Evolutionary conservation across 2,329 filamentous ascomycete genomes (phyloP).

Genomic region (Trichoderma guizhouense): DNA sequence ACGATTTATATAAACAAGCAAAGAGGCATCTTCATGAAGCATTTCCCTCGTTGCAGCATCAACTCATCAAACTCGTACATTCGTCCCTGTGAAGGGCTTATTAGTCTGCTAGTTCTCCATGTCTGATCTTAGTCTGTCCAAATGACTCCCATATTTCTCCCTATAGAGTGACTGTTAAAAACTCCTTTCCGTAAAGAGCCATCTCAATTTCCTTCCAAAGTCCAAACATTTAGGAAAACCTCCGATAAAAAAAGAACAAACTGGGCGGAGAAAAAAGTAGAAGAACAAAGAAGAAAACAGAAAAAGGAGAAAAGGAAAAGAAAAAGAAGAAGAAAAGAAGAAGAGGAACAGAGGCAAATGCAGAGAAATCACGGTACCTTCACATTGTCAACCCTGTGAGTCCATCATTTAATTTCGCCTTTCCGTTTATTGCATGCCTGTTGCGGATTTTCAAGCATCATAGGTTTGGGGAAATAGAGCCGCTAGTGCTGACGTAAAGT

Average conservation of each 20-base stretch:
- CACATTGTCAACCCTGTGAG: neutral
- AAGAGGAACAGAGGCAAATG: neutral
- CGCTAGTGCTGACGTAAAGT: neutral
- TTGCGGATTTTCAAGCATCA: neutral
- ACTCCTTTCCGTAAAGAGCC: conserved; percentile 1
- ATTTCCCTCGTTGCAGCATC: neutral
- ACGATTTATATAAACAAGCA: neutral
- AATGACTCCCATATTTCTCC: neutral
- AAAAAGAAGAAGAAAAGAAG: neutral
- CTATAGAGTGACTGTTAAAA: neutral
- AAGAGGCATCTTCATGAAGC: neutral
- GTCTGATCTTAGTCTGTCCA: neutral
- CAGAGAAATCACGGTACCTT: neutral
- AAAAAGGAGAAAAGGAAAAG: neutral
- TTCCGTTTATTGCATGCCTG: neutral
- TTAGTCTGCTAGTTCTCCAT: conserved; percentile 12
- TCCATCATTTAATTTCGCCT: neutral
- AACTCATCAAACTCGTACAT: conserved; percentile 15
- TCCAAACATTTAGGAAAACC: neutral
- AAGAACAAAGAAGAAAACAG: neutral
- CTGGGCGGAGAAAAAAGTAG: neutral
- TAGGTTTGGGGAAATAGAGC: neutral
- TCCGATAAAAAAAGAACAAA: neutral
- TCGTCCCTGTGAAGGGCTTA: conserved; percentile 16
- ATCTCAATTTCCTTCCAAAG: neutral